These are phyloP conservation scores for Triticum dicoccoides DNA, from an alignment of 176 grass and related monocot genomes.

Conservation along the genomic window DNA sequence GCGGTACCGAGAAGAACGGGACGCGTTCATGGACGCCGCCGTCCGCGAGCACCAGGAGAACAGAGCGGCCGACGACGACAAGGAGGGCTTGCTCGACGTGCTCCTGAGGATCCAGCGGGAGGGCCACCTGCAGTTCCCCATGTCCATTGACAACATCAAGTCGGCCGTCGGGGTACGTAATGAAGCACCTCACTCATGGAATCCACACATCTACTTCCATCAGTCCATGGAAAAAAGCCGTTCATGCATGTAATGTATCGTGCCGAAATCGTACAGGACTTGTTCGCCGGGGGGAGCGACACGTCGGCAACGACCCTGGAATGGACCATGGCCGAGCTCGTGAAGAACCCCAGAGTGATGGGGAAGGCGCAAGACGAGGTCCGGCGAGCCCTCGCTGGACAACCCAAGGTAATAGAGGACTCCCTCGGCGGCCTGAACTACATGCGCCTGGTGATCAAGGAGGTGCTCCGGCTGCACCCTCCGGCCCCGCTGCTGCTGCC, in stretches of 20 bases:
- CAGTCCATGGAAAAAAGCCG: neutral
- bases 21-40: neutral
- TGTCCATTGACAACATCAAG: constrained; percentile 39
- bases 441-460: constrained; percentile 24
- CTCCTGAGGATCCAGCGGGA: constrained; percentile 31
- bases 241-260: neutral
- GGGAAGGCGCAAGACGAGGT: neutral
- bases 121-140: neutral
- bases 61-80: neutral
- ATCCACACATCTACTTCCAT: neutral
- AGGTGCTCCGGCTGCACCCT: constrained; percentile 7
- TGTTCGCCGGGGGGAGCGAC: neutral
- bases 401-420: neutral
- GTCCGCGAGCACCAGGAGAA: constrained; percentile 25
- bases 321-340: neutral
- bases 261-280: neutral
- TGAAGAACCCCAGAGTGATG: neutral
- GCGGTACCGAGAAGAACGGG: neutral
- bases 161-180: neutral
- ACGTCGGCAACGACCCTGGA: neutral
- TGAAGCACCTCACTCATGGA: neutral
- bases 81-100: constrained; percentile 42
- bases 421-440: neutral
- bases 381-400: neutral
- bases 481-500: constrained; percentile 8